Conservation (phyloP, 2,329 filamentous ascomycete species). For the Colletotrichum higginsianum region DNA sequence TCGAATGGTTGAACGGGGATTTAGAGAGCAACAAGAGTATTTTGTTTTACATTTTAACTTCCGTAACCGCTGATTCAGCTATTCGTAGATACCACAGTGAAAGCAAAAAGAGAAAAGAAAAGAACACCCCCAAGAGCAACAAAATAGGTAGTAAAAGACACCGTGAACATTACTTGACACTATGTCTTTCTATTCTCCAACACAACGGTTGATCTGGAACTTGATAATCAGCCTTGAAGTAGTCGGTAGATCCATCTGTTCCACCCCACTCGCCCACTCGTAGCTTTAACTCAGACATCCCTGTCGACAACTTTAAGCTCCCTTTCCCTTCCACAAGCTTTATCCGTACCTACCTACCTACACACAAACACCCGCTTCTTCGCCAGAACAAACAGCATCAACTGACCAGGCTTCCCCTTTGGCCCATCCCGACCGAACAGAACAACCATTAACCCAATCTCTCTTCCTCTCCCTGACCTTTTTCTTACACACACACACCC, state of each 20-base stretch:
- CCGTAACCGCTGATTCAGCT: neutral
- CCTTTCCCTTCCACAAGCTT: neutral
- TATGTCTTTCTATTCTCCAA: neutral
- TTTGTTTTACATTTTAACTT: neutral
- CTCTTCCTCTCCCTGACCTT: no score
- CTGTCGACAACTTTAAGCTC: conserved; percentile 19
- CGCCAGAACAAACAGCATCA: conserved; percentile 5
- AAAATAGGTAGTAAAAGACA: neutral
- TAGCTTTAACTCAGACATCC: conserved; percentile 22
- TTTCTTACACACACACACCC: neutral
- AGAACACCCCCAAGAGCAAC: neutral
- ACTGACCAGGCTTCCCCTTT: neutral
- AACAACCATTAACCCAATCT: neutral
- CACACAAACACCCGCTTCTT: neutral
- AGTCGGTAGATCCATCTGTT: neutral
- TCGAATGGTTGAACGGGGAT: neutral
- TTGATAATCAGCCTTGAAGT: neutral
- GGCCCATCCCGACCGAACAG: neutral
- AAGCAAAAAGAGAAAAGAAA: no score
- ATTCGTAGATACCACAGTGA: neutral
- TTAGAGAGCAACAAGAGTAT: neutral
- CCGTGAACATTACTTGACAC: neutral
- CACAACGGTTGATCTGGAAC: neutral
- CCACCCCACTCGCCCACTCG: conserved; percentile 2
- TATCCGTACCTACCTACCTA: no score